These are phyloP conservation scores for Alternaria arborescens DNA, from an alignment of 2,329 filamentous ascomycete species.

Conservation along the genomic window DNA sequence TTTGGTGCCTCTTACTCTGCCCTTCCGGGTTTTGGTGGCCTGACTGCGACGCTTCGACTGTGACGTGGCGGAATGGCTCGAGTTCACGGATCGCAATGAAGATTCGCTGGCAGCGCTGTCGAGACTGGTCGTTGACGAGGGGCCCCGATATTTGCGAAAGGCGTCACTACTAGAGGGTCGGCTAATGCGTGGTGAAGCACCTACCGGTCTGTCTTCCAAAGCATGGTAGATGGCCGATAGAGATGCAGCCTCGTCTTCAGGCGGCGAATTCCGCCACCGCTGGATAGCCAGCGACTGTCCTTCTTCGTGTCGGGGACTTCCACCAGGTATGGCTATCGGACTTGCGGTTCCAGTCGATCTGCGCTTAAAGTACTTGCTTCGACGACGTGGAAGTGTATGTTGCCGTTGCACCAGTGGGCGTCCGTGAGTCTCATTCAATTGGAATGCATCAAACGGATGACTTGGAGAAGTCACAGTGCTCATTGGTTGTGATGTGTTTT, in stretches of 20 bases:
- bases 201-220: constrained; percentile 47
- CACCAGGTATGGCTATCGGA: constrained; percentile 20
- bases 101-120: constrained; percentile 56
- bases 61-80: constrained; percentile 49
- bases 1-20: constrained; percentile 14
- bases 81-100: constrained; percentile 59
- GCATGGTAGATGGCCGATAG: constrained; percentile 69
- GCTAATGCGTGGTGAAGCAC: constrained; percentile 31
- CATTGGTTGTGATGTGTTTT: neutral
- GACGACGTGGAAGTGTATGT: constrained; percentile 25
- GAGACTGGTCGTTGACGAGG: constrained; percentile 55
- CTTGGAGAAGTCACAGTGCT: neutral
- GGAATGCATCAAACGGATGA: constrained; percentile 4
- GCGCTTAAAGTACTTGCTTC: constrained; percentile 28
- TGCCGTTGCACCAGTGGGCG: constrained; percentile 11
- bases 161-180: constrained; percentile 24
- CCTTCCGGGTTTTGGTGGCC: constrained; percentile 14
- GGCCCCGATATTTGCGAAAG: constrained; percentile 50
- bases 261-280: constrained; percentile 71
- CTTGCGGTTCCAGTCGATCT: constrained; percentile 13
- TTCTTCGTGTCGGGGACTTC: constrained; percentile 1
- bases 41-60: constrained; percentile 52
- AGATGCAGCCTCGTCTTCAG: constrained; percentile 70
- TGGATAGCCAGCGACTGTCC: constrained; percentile 59
- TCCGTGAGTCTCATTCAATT: neutral